Percentiles rank a stretch among this genome's conserved stretches.
phyloP scores from a whole-genome alignment of 1,139 yeast species.

The Blastobotrys aristatus region DNA sequence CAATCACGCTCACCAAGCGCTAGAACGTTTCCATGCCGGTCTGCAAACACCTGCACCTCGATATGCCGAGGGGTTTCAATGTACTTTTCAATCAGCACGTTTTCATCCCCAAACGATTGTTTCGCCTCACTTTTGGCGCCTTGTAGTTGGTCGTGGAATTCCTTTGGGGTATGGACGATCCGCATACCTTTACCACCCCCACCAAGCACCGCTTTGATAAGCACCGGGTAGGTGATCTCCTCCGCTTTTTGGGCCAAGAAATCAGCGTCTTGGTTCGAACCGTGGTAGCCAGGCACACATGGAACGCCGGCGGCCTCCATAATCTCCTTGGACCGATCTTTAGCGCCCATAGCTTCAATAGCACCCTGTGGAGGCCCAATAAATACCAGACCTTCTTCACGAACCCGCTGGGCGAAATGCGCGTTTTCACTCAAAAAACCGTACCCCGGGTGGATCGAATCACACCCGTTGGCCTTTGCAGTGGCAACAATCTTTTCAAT shows the following conservation, averaged over 20 bases:
- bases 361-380: conserved; percentile 44
- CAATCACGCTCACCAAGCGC: conserved; percentile 47
- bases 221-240: conserved; percentile 44
- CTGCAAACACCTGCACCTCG: conserved; percentile 46
- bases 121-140: conserved; percentile 43
- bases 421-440: conserved; percentile 45
- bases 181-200: conserved; percentile 52
- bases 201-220: conserved; percentile 48
- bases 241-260: conserved; percentile 36
- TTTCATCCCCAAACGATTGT: conserved; percentile 41
- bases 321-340: conserved; percentile 34
- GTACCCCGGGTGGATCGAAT: conserved; percentile 45
- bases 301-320: conserved; percentile 41
- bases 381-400: conserved; percentile 38
- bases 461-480: conserved; percentile 39
- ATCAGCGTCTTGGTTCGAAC: conserved; percentile 34
- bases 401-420: conserved; percentile 39
- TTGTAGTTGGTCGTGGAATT: conserved; percentile 35
- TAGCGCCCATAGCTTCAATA: conserved; percentile 37
- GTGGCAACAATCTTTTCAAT: conserved; percentile 40
- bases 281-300: conserved; percentile 46
- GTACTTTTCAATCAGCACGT: conserved; percentile 44
- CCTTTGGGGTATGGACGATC: conserved; percentile 36
- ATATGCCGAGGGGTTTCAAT: conserved; percentile 43
- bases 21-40: conserved; percentile 41